Evolutionary conservation across 768 basidiomycete genomes (phyloP), one percentile per base, ranked within the genome.

Genomic region (Tulasnella calospora): DNA sequence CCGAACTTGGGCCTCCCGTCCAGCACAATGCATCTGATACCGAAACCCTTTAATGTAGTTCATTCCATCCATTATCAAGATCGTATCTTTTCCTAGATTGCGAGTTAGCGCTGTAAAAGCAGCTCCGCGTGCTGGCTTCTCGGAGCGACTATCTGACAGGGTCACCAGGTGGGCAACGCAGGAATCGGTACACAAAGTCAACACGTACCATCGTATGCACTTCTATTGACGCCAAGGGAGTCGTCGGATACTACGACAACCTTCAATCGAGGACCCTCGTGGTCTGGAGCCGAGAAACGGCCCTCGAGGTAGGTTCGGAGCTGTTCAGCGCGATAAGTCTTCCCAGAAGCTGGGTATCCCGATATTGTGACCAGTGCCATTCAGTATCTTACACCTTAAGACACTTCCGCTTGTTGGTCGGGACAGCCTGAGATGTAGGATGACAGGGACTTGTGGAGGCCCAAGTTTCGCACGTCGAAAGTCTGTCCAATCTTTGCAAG

Each of bases 31-130:
- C 86, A 99, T 91, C 84, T 99, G 98, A 84, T 99, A 99, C 40
- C 98, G 91, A 83, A 95, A 98, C 15, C 97, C 97, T 83, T 99
- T 99, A 88, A 99, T 99, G 85, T 99, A 98, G 83, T 99, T 99
- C 81, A 93, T 88, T 19, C 92, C 90, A 82, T 99, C 98, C 79
- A 96, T 88, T 81, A 99, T 93, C 78, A 98, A 88, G 81, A 98
- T 90, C 0, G 90, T 92, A 81, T 94, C 90, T 46, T 85, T 83
- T 33, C 88, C 87, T 80, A 99, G 87, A 44, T 89, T 87, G 17
- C 98, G 88, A 81, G 92, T 94, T 73, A 96, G 86, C 0, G 94
- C 90, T 0, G 95, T 90, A 83, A 97, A 95, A 30, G 97, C 87
- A 15, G 92, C 87, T 6, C 89, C 94, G 38, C 98, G 88, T 0